phyloP scores from a whole-genome alignment of 768 basidiomycete genomes.

The Leccinum imitatum region DNA sequence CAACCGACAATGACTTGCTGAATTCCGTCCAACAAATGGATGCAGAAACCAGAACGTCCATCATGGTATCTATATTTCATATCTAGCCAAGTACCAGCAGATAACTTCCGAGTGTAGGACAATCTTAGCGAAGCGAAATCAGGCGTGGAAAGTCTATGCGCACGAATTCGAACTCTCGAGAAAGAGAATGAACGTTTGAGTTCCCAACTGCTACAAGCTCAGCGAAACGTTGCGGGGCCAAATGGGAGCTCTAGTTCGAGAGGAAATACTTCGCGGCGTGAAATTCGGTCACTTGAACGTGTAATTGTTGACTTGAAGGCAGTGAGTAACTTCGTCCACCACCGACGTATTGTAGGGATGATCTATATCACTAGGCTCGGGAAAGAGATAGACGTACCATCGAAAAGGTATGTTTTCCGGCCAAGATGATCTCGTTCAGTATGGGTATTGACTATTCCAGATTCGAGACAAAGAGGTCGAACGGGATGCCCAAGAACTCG shows the following conservation, averaged over 20 bases:
- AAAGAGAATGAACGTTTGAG: conserved; percentile 8
- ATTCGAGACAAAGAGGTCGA: conserved; percentile 17
- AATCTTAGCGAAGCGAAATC: conserved; percentile 6
- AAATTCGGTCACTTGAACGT: conserved; percentile 13
- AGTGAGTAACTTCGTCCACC: background rate
- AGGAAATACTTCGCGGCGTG: conserved; percentile 2
- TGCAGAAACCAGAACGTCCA: background rate
- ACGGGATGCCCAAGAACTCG: conserved; percentile 16
- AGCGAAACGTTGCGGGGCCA: background rate
- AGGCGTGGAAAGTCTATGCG: conserved; percentile 13
- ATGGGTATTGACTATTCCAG: conserved; percentile 6
- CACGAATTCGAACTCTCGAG: conserved; percentile 11
- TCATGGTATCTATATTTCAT: conserved; percentile 9
- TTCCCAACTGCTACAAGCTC: conserved; percentile 2
- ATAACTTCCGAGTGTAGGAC: background rate
- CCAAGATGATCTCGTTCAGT: background rate
- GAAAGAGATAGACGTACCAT: conserved; percentile 17
- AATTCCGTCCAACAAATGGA: background rate
- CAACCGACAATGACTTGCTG: conserved; percentile 1
- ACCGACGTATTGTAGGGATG: background rate
- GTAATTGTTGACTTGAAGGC: conserved; percentile 1
- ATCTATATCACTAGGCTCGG: conserved; percentile 8
- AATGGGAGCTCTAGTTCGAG: background rate
- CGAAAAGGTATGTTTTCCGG: conserved; percentile 10
- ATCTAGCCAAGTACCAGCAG: background rate